These are phyloP conservation scores for Talaromyces proteolyticus DNA, from an alignment of 495 filamentous ascomycete species.

Conservation along the genomic window DNA sequence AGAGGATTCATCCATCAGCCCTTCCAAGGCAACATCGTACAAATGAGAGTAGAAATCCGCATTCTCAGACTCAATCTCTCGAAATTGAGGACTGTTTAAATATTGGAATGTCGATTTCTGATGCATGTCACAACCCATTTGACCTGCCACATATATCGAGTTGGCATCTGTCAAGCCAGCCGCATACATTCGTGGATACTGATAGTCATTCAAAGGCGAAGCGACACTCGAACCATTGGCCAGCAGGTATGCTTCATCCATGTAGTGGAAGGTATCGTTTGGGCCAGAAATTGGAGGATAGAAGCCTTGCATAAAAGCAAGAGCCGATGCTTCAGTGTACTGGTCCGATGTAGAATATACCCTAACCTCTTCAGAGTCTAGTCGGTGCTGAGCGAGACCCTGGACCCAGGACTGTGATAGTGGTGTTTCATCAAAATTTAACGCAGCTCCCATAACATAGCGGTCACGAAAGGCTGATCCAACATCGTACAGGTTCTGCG, in stretches of 20 bases:
- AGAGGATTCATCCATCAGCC: conserved; percentile 23
- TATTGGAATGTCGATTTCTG: conserved; percentile 30
- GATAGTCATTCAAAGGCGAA: conserved; percentile 64
- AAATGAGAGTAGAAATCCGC: conserved; percentile 47
- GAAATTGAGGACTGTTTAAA: conserved; percentile 27
- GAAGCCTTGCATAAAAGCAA: conserved; percentile 74
- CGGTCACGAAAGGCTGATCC: conserved; percentile 55
- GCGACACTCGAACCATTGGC: conserved; percentile 53
- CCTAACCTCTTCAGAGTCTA: conserved; percentile 41
- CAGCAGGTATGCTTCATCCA: conserved; percentile 31
- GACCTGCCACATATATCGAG: conserved; percentile 54
- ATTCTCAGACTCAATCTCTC: conserved; percentile 26
- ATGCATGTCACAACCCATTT: conserved; percentile 46
- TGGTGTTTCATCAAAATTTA: conserved; percentile 1
- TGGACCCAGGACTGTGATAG: conserved; percentile 29
- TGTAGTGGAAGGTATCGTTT: conserved; percentile 28
- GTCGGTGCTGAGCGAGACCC: conserved; percentile 32
- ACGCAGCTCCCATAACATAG: conserved; percentile 37
- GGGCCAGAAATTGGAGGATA: conserved; percentile 58
- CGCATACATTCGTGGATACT: conserved; percentile 60
- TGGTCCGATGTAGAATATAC: conserved; percentile 42
- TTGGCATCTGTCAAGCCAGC: conserved; percentile 43
- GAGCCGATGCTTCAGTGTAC: conserved; percentile 52
- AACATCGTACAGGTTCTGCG: conserved; percentile 55
- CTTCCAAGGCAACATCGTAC: conserved; percentile 26